A percentile compares a stretch with the other conserved stretches of the same genome.
These are phyloP conservation scores for Asclepias syriaca DNA, from an alignment of 257 asterid genomes.

Conservation along the genomic window DNA sequence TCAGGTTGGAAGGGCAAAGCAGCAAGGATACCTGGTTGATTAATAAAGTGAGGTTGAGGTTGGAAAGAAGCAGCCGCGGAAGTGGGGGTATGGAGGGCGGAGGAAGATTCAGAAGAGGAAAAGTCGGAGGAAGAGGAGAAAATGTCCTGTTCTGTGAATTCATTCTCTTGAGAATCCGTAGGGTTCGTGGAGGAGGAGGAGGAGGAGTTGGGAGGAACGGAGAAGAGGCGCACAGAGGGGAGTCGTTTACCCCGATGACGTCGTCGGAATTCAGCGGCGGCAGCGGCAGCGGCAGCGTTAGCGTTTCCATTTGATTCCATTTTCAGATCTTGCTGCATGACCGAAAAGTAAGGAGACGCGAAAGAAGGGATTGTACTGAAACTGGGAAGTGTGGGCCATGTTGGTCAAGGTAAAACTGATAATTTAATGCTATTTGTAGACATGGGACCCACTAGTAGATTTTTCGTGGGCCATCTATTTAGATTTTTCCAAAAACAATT, in stretches of 20 bases:
- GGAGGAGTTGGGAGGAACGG: conserved; percentile 22
- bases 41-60: neutral
- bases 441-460: neutral
- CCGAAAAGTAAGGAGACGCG: neutral
- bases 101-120: conserved; percentile 19
- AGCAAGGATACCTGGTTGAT: conserved; percentile 48
- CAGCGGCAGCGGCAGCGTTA: neutral
- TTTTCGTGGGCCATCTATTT: neutral
- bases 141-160: conserved; percentile 59
- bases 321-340: neutral
- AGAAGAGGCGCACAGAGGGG: conserved; percentile 33
- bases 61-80: conserved; percentile 7
- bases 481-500: too few species aligned
- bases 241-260: conserved; percentile 22
- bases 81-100: conserved; percentile 14
- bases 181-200: conserved; percentile 22
- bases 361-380: neutral
- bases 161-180: conserved; percentile 22
- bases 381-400: neutral
- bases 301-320: conserved; percentile 10
- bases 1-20: conserved; percentile 32
- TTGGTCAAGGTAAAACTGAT: neutral
- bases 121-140: conserved; percentile 37
- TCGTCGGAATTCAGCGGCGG: neutral
- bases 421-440: neutral